These are phyloP conservation scores for Coemansia sp. DNA, from an alignment of 192 early-diverging fungal genomes.

Conservation along the genomic window DNA sequence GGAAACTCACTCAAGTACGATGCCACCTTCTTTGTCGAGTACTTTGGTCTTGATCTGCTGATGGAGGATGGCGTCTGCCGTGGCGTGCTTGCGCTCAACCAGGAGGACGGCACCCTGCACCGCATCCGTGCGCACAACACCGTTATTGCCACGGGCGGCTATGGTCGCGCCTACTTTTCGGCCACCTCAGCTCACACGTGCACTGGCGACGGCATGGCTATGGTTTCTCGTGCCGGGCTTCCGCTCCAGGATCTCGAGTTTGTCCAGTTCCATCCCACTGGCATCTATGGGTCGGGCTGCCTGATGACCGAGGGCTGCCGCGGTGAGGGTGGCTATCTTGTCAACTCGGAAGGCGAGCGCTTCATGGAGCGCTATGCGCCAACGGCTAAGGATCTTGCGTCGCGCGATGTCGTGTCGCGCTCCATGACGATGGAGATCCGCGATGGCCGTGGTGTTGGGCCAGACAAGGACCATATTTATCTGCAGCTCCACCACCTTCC, in stretches of 20 bases:
- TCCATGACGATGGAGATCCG: constrained; percentile 98
- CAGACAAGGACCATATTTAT: constrained; percentile 94
- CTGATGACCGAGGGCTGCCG: constrained; percentile 96
- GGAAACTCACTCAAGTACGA: constrained; percentile 95
- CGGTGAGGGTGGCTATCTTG: constrained; percentile 95
- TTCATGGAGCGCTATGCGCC: constrained; percentile 99
- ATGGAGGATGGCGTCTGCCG: constrained; percentile 98
- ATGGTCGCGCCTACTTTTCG: constrained; percentile 98
- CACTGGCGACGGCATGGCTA: constrained; percentile 99
- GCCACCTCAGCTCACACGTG: constrained; percentile 98
- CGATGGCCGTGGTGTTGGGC: constrained; percentile 94
- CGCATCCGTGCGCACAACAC: constrained; percentile 97
- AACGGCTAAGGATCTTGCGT: constrained; percentile 97
- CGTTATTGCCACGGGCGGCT: constrained; percentile 98
- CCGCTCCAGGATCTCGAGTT: constrained; percentile 99
- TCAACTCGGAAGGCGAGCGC: constrained; percentile 95
- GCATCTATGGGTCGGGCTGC: constrained; percentile 98
- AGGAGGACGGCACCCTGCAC: constrained; percentile 98
- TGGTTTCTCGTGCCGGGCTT: constrained; percentile 95
- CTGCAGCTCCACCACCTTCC: constrained; percentile 95
- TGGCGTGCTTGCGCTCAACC: constrained; percentile 94
- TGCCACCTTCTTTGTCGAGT: constrained; percentile 98
- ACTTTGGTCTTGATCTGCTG: constrained; percentile 97
- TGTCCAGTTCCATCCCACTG: constrained; percentile 99
- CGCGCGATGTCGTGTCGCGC: constrained; percentile 97